Conservation (phyloP, 2,329 filamentous ascomycete species). For the Ceratocystis cubensis region DNA sequence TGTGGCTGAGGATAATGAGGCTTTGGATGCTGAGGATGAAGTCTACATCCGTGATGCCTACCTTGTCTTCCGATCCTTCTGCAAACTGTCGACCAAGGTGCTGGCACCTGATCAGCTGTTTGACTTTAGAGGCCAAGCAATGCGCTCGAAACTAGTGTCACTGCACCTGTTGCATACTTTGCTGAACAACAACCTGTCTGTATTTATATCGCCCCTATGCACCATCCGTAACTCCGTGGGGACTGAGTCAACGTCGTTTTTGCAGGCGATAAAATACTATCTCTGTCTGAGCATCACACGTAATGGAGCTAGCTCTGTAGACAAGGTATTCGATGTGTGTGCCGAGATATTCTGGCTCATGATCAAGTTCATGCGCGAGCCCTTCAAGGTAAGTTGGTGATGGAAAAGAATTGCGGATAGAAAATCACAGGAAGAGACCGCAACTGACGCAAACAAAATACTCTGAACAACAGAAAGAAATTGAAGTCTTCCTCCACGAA, state of each 20-base stretch:
- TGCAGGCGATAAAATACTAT: conserved; percentile 94
- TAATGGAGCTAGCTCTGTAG: conserved; percentile 88
- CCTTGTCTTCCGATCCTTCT: conserved; percentile 92
- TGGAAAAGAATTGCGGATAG: not conserved
- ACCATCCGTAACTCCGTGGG: conserved; percentile 85
- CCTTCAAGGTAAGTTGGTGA: conserved; percentile 61
- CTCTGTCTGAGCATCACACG: conserved; percentile 87
- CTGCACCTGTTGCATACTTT: conserved; percentile 91
- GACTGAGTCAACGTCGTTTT: conserved; percentile 76
- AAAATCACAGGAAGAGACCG: not conserved
- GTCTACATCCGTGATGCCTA: conserved; percentile 96
- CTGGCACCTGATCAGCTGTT: conserved; percentile 82
- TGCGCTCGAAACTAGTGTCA: conserved; percentile 93
- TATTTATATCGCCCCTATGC: conserved; percentile 84
- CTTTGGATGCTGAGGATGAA: conserved; percentile 67
- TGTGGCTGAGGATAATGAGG: conserved; percentile 44
- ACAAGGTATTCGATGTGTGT: conserved; percentile 85
- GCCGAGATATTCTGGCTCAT: conserved; percentile 98
- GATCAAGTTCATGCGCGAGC: conserved; percentile 81
- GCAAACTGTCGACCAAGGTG: conserved; percentile 89
- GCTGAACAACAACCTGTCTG: conserved; percentile 80
- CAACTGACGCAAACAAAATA: too few species aligned
- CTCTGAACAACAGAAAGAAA: conserved; percentile 56
- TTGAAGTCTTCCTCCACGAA: conserved; percentile 95
- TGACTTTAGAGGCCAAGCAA: conserved; percentile 84